A percentile compares a stretch with the other conserved stretches of the same genome.
phyloP scores from a whole-genome alignment of 257 asterid species.

The Solanum raphanifolium region DNA sequence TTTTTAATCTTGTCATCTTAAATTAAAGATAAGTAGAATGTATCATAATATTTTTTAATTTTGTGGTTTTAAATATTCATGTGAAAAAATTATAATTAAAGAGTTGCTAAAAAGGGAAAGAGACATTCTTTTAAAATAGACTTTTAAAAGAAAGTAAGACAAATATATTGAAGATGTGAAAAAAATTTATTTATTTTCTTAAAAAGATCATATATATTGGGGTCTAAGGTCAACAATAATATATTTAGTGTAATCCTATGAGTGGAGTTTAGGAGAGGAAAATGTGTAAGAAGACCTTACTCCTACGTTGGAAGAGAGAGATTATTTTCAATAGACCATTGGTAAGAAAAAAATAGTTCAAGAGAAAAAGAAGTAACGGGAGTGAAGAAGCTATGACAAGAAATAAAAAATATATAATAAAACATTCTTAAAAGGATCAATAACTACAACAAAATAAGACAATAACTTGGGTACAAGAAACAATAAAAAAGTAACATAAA shows the following conservation, averaged over 20 bases:
- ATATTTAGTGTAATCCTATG: no score
- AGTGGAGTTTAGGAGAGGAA: not conserved
- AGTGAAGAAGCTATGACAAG: not conserved
- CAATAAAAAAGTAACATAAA: not conserved
- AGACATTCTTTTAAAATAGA: no score
- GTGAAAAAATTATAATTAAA: no score
- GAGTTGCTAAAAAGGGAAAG: not conserved
- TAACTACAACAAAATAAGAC: not conserved
- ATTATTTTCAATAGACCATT: fast-evolving
- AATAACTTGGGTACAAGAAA: no score
- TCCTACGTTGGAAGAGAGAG: not conserved
- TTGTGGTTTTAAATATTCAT: no score
- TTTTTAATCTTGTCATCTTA: no score
- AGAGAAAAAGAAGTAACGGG: not conserved
- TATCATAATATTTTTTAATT: not conserved
- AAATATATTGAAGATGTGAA: no score
- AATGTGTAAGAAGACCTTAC: not conserved
- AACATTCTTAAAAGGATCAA: no score
- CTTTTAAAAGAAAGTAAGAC: not conserved
- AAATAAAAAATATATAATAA: no score
- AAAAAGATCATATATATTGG: not conserved
- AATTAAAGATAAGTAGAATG: no score
- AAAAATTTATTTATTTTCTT: no score
- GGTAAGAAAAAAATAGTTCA: not conserved
- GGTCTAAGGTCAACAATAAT: not conserved